phyloP scores from a whole-genome alignment of 148 eudicot species.

The Salicornia ramosissima region DNA sequence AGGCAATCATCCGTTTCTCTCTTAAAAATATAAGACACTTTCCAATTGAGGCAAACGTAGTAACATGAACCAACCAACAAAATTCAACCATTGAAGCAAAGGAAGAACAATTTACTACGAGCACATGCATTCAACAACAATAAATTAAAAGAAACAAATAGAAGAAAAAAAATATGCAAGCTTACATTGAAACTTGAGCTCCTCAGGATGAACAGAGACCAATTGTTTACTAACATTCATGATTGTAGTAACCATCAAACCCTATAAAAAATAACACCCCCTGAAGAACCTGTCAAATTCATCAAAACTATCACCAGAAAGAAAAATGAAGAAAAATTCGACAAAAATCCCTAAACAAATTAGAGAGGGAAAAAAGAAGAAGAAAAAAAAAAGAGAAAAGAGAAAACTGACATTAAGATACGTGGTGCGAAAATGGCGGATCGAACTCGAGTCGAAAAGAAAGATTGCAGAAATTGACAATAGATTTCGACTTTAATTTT shows the following conservation, averaged over 20 bases:
- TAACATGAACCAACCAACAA: not conserved
- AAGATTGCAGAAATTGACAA: not conserved
- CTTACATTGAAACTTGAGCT: conserved; percentile 69
- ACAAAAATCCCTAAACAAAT: no score
- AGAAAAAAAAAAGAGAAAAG: not conserved
- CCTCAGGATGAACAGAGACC: conserved; percentile 72
- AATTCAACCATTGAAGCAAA: not conserved
- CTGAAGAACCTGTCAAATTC: not conserved
- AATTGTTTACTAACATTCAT: conserved; percentile 49
- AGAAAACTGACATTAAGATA: conserved; percentile 13
- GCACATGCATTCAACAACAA: not conserved
- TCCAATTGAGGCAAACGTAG: not conserved
- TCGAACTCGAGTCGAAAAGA: not conserved
- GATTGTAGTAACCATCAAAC: conserved; percentile 20
- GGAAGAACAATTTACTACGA: no score
- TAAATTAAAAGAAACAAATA: not conserved
- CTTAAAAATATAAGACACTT: no score
- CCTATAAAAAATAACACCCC: conserved; percentile 10
- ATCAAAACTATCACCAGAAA: conserved; percentile 7
- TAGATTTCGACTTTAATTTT: not conserved
- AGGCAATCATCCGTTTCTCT: not conserved
- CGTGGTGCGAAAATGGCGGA: conserved; percentile 31
- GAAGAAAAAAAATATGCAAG: not conserved
- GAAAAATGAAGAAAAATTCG: not conserved
- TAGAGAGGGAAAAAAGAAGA: not conserved